Base-by-base conservation (phyloP, 768 basidiomycete genomes). In the Serendipita sp. region DNA sequence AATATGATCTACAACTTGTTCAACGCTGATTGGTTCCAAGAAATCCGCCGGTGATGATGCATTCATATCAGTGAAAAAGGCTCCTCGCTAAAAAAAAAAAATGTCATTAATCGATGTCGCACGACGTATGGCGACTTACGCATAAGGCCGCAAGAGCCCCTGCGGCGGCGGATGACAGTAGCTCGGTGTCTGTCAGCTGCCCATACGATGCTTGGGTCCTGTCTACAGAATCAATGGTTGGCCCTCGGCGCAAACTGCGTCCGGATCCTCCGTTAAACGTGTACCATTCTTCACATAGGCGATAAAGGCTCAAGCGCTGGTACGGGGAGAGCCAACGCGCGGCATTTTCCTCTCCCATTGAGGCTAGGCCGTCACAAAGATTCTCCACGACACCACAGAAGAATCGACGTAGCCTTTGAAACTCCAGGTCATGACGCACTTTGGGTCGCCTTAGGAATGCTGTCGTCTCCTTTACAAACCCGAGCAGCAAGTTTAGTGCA, bases 281-380 rank as follows among this genome's bases (percentile, higher is more conserved):
- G 73, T 92, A 95, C 93, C 93, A 96, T 70, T 93, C 91, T 73
- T 94, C 91, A 68, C 91, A 93, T 44, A 91, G 76, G 38, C 86
- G 83, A 74, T 89, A 95, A 36, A 95, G 74, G 2, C 85, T 80
- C 4, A 93, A 79, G 70, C 91, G 84, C 76, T 85, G 85, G 65
- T 88, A 82, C 3, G 80, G 76, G 1, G 88, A 84, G 63, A 89
- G 82, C 71, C 90, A 89, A 3, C 85, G 79, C 63, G 92, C 90
- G 0, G 84, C 83, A 66, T 88, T 85, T 60, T 85, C 84, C 56
- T 60, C 56, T 32, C 56, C 36, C 34, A 91, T 76, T 38, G 78
- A 78, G 2, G 84, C 80, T 35, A 89, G 74, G 13, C 82, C 86
- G 68, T 91, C 86, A 66, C 93, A 91, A 8, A 96, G 79, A 60